A percentile compares a stretch with the other conserved stretches of the same genome.
Evolutionary conservation across 2,329 filamentous ascomycete species (phyloP).

Genomic region (Hirsutella thompsonii): DNA sequence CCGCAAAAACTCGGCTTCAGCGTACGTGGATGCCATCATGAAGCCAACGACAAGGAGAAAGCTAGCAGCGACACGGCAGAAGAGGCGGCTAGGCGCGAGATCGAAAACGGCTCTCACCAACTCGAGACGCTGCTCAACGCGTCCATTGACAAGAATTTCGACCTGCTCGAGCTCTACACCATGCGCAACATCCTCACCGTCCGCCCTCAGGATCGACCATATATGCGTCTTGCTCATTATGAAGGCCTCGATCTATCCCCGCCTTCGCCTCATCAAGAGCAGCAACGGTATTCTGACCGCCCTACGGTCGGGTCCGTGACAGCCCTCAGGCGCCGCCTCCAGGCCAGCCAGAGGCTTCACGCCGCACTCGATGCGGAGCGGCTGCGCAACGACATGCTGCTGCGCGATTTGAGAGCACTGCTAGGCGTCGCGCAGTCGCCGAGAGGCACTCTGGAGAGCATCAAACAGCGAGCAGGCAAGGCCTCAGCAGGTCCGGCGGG

Average conservation of each 20-base stretch:
- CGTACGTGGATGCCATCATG: neutral
- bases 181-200: slow-evolving; percentile 74
- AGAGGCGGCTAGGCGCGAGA: slow-evolving; percentile 46
- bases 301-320: slow-evolving; percentile 58
- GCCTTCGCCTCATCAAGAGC: slow-evolving; percentile 3
- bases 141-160: slow-evolving; percentile 74
- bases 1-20: slow-evolving; percentile 68
- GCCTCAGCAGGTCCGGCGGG: slow-evolving; percentile 1
- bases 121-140: slow-evolving; percentile 71
- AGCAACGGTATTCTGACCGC: slow-evolving; percentile 10
- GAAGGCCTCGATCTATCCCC: slow-evolving; percentile 45
- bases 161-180: slow-evolving; percentile 80
- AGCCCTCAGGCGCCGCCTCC: slow-evolving; percentile 57
- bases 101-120: slow-evolving; percentile 80
- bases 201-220: slow-evolving; percentile 54
- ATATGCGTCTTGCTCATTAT: slow-evolving; percentile 78
- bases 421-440: slow-evolving; percentile 17
- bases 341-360: slow-evolving; percentile 68
- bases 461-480: no score
- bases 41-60: slow-evolving; percentile 7
- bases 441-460: no score
- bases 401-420: slow-evolving; percentile 45
- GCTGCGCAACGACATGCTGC: slow-evolving; percentile 57
- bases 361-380: slow-evolving; percentile 56
- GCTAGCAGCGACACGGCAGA: no score